Base-by-base conservation (phyloP, 1,139 yeast genomes). In the Candida neerlandica region DNA sequence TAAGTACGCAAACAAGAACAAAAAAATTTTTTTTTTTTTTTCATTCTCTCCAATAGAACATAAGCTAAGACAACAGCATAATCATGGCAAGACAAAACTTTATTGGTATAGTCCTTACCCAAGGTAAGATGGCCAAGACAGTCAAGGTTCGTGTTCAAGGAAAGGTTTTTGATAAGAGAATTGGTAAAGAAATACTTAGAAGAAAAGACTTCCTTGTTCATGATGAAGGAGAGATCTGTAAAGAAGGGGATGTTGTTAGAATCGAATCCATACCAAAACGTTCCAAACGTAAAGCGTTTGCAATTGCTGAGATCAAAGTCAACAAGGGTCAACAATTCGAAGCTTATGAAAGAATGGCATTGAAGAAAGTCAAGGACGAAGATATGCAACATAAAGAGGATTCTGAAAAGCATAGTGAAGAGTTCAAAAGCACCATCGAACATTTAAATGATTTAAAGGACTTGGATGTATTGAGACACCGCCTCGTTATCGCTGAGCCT, bases 241-340 rank as follows among this genome's bases (percentile, higher is more conserved):
- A 92, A 63, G 97, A 91, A 68, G 99, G 99, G 46, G 99, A 94
- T 71, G 75, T 94, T 55, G 99, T 94, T 11, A 82, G 98, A 69
- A 90, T 94, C 52, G 96, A 92, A 69, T 82, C 92, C 49, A 88
- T 92, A 41, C 86, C 97, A 52, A 96, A 96, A 43, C 72, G 91
- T 26, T 86, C 96, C 10, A 81, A 94, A 32, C 77, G 86, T 55
- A 94, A 94, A 69, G 82, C 81, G 51, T 94, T 94, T 74, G 94
- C 97, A n/a, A 84, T 94, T 53, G 96, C 97, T 2, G 97, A 94
- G 65, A 89, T 94, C 64, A 84, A 90, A 72, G 85, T 80, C 64
- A 86, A 89, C 64, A 85, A 87, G 70, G 97, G 97, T 80, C 92
- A 90, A 60, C 94, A 90, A 66, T 90, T 94, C 77, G 94, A 89